Base-by-base conservation (phyloP, 441 rosid species). In the Erodium trifolium region DNA sequence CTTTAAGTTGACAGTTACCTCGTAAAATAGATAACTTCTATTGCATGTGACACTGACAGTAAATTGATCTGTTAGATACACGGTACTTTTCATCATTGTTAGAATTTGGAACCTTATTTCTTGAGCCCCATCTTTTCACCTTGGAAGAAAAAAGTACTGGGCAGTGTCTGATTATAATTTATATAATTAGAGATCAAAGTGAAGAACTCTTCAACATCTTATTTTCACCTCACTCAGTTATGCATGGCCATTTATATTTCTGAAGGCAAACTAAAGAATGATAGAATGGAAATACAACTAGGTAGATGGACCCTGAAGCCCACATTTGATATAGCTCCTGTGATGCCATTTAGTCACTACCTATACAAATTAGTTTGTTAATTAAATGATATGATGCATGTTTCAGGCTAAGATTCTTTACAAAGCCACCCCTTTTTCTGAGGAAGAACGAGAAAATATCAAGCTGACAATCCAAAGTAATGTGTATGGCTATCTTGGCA, bases 381-480 rank as follows among this genome's bases (percentile, higher is more conserved):
- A 51, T 51, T n/a, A n/a, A 51, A n/a, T 51, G 14, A 14, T 12
- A 2, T 59, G 43, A 16, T 82, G 68, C 69, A 59, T 63, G 68
- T 34, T 45, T 69, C 94, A 94, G 99, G 97, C 97, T 19, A 95
- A 92, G 83, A 84, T 92, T 86, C 82, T 90, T 87, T 92, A 92
- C 13, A 97, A 98, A 60, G 86, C 86, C 82, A 91, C 57, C 57
- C 57, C 82, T 81, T 95, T 95, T 73, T 74, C 86, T 4, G 71
- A 51, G 55, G 98, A 92, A 63, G 99, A 95, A 80, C 82, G 87
- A 76, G 95, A 84, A 79, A 91, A 88, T 73, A 89, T 95, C 27
- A 95, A 92, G 91, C 77, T 92, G 80, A 90, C 92, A 98, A 90
- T 95, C 67, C 99, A 95, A 77, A 95, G 99, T 87, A 92, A 95